A percentile compares a stretch with the other conserved stretches of the same genome.
These are phyloP conservation scores for Suillus discolor DNA, from an alignment of 768 basidiomycete species.

Conservation along the genomic window DNA sequence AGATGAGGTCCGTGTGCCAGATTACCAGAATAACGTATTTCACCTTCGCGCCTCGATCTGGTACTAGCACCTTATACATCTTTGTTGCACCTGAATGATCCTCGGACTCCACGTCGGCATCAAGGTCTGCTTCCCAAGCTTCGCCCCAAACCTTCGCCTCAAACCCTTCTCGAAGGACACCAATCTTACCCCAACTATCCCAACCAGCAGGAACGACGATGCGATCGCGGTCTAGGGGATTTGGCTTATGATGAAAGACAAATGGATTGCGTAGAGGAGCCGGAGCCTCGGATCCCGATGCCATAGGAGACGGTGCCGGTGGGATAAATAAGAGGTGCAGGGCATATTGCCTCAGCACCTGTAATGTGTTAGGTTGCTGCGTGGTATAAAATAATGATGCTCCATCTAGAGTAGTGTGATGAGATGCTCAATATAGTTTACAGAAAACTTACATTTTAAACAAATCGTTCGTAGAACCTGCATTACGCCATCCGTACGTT, in stretches of 20 bases:
- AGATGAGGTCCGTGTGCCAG: slow-evolving; percentile 1
- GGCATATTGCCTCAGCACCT: slow-evolving; percentile 78
- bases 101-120: slow-evolving; percentile 41
- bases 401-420: slow-evolving; percentile 61
- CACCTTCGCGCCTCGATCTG: slow-evolving; percentile 76
- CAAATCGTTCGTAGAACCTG: slow-evolving; percentile 93
- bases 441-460: slow-evolving; percentile 73
- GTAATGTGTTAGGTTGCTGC: slow-evolving; percentile 71
- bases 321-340: slow-evolving; percentile 67
- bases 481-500: slow-evolving; percentile 92
- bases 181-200: slow-evolving; percentile 98
- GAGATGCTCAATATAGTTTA: neutral
- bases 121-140: slow-evolving; percentile 76
- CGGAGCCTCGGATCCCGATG: slow-evolving; percentile 35
- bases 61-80: slow-evolving; percentile 72
- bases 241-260: slow-evolving; percentile 85
- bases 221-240: slow-evolving; percentile 89
- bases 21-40: slow-evolving; percentile 16
- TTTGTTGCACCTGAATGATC: slow-evolving; percentile 60
- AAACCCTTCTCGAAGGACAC: slow-evolving; percentile 87
- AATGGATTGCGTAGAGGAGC: slow-evolving; percentile 75
- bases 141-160: slow-evolving; percentile 81
- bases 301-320: slow-evolving; percentile 55
- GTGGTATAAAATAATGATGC: slow-evolving; percentile 93
- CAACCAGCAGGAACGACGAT: slow-evolving; percentile 94